These are phyloP conservation scores for Trichocladium uniseriatum DNA, from an alignment of 495 filamentous ascomycete species.

Conservation along the genomic window DNA sequence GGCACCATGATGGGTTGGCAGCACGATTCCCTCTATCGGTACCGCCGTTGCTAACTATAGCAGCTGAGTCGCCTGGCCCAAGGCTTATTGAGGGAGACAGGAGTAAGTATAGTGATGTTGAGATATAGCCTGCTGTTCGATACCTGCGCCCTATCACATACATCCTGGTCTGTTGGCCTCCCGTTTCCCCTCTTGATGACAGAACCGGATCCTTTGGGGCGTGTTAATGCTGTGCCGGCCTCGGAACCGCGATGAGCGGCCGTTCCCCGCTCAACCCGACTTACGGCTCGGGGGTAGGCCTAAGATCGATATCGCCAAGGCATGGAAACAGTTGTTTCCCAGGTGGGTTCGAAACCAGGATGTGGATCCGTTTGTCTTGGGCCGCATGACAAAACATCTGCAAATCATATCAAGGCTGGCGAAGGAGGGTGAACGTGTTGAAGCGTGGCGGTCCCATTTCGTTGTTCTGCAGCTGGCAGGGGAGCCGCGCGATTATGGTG, in stretches of 20 bases:
- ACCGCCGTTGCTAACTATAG: background rate
- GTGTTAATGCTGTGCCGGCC: constrained; percentile 6
- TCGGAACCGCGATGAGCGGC: constrained; percentile 1
- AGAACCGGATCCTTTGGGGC: too few species aligned
- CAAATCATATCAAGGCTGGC: constrained; percentile 14
- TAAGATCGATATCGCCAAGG: background rate
- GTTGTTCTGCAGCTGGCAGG: constrained; percentile 6
- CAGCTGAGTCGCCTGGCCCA: background rate
- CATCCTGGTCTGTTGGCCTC: too few species aligned
- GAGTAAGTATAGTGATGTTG: constrained; percentile 22
- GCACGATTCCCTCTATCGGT: background rate
- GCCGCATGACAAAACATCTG: constrained; percentile 18
- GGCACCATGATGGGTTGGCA: constrained; percentile 26
- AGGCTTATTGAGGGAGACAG: constrained; percentile 8
- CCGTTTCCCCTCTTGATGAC: too few species aligned
- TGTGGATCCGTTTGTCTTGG: constrained; percentile 6
- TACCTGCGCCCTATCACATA: too few species aligned
- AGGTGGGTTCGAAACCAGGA: background rate
- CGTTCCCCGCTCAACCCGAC: background rate
- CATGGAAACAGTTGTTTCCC: background rate
- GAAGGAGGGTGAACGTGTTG: background rate
- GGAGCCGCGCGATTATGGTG: constrained; percentile 4
- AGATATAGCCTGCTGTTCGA: constrained; percentile 21
- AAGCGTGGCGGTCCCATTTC: constrained; percentile 4
- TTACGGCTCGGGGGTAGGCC: background rate